Conservation (phyloP, 441 rosid genomes). For the Corymbia calophylla region DNA sequence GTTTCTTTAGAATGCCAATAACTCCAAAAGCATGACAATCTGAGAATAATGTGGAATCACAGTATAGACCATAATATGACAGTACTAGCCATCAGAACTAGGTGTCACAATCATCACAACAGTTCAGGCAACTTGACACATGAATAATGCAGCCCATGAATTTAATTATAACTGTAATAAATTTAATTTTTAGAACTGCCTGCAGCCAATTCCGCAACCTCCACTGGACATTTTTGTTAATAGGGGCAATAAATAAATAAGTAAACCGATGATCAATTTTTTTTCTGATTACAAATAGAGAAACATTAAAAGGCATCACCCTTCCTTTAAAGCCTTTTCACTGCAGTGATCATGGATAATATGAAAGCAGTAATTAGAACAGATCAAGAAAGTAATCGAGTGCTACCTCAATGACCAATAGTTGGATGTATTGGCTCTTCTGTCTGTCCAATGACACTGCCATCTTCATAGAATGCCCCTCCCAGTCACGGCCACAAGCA, state of each 20-base stretch:
- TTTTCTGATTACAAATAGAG: background rate
- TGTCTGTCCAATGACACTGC: background rate
- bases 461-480: background rate
- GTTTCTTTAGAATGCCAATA: background rate
- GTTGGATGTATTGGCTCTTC: background rate
- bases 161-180: background rate
- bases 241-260: background rate
- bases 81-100: background rate
- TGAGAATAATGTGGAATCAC: background rate
- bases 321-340: background rate
- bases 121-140: background rate
- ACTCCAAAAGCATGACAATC: background rate
- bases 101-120: background rate
- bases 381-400: background rate
- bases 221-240: background rate
- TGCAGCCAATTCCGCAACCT: background rate
- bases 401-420: background rate
- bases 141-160: background rate
- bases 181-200: background rate
- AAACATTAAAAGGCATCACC: background rate
- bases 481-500: background rate
- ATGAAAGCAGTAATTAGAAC: background rate
- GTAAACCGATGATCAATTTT: background rate
- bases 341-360: background rate
- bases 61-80: background rate